Evolutionary conservation across 306 rosid species (phyloP).

Genomic region (Trifolium pratense): DNA sequence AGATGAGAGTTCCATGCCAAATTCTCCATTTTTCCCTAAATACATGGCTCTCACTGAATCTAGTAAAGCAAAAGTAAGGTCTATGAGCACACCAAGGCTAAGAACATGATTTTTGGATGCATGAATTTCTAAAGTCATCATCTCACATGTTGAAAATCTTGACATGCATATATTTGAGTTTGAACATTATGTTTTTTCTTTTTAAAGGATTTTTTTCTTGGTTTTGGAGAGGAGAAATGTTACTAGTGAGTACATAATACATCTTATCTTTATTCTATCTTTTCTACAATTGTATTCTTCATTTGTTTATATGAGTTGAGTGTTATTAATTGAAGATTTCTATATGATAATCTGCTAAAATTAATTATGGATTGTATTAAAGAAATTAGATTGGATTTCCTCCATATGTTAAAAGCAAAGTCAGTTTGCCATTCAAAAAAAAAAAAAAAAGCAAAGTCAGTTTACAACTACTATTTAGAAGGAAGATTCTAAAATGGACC

Average conservation of each 20-base stretch:
- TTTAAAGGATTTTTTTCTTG: constrained; percentile 28
- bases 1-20: constrained; percentile 50
- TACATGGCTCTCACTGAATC: constrained; percentile 67
- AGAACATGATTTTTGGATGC: constrained; percentile 53
- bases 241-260: constrained; percentile 32
- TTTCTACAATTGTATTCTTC: constrained; percentile 22
- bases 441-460: too few relatives aligned
- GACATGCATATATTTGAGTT: constrained; percentile 24
- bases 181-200: background rate
- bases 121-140: constrained; percentile 6
- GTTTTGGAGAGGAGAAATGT: constrained; percentile 41
- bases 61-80: constrained; percentile 65
- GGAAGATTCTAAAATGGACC: too few relatives aligned
- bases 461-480: too few relatives aligned
- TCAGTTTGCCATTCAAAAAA: too few relatives aligned
- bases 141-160: constrained; percentile 36
- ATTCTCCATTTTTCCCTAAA: constrained; percentile 62
- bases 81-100: constrained; percentile 74
- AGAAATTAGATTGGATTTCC: constrained; percentile 25
- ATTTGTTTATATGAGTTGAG: constrained; percentile 6
- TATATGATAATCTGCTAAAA: constrained; percentile 30
- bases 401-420: too few relatives aligned
- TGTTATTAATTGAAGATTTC: constrained; percentile 1
- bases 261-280: constrained; percentile 6
- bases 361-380: constrained; percentile 6